Evolutionary conservation across 257 asterid genomes (phyloP).

Genomic region (Penstemon newberryi): DNA sequence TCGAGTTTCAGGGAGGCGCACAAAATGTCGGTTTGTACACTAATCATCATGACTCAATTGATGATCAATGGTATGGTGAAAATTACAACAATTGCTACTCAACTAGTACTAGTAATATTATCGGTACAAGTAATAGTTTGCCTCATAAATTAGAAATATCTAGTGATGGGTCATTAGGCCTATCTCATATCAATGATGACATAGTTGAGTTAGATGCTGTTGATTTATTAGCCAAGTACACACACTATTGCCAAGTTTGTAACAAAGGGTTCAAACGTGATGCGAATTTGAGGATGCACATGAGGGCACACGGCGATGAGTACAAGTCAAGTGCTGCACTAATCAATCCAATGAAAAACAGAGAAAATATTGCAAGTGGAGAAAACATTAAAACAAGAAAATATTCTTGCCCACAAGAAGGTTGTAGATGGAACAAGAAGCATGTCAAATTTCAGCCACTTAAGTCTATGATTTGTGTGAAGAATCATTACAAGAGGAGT

Average conservation of each 20-base stretch:
- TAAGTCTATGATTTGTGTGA: conserved; percentile 77
- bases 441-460: conserved; percentile 72
- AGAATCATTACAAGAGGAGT: conserved; percentile 81
- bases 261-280: conserved; percentile 88
- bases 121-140: conserved; percentile 11
- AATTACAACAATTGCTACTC: conserved; percentile 16
- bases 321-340: conserved; percentile 72
- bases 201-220: conserved; percentile 66
- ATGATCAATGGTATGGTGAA: conserved; percentile 37
- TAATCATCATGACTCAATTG: conserved; percentile 26
- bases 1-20: conserved; percentile 15
- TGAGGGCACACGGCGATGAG: conserved; percentile 89
- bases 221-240: conserved; percentile 74
- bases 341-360: conserved; percentile 51
- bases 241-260: conserved; percentile 73
- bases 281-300: conserved; percentile 84
- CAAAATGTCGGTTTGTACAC: conserved; percentile 28
- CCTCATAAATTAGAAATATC: conserved; percentile 28
- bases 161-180: conserved; percentile 5
- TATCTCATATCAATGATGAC: conserved; percentile 37
- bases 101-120: not conserved
- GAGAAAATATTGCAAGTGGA: not conserved
- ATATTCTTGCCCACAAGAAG: conserved; percentile 84
- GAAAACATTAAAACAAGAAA: conserved; percentile 27
- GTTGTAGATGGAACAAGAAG: conserved; percentile 71